Base-by-base conservation (phyloP, 768 basidiomycete genomes). In the Rhodotorula sphaerocarpa region DNA sequence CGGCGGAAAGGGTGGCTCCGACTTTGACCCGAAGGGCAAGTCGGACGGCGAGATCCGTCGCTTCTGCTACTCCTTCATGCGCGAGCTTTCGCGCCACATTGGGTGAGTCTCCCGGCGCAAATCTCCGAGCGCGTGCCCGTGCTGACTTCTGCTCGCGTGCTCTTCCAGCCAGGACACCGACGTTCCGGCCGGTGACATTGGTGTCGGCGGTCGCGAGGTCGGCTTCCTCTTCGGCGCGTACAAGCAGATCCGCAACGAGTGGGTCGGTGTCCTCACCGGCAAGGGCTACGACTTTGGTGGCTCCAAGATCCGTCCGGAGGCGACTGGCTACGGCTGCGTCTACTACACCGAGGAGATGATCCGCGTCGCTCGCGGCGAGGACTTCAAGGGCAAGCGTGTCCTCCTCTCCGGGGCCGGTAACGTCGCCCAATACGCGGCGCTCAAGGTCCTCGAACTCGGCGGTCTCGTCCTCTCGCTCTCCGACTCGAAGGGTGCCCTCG, bases 11-110 rank as follows among this genome's bases (percentile, higher is more conserved):
- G 86, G 86, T 76, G 86, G 86, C 43, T 81, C 80, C 57, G 86
- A 87, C 78, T 87, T 87, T 71, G 84, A 86, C 78, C 85, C 85
- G 74, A 87, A 86, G 81, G 85, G 85, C 73, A 86, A 85, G 77
- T 82, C 82, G 25, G 85, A 86, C 77, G 76, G 74, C 70, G 85
- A 86, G 77, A 86, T 86, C 74, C 78, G 85, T 66, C 79, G 82
- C 55, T 87, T 87, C 80, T 84, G 83, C 75, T 71, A 75, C 46
- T 73, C 85, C 30, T 87, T 87, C 79, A 86, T 86, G 85, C 74
- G 76, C 55, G 85, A 87, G 79, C 82, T 87, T 61, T 82, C 79
- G 70, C 79, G 83, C 63, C 84, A 85, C 77, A 85, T 86, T 65
- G 67, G 65, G 45, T 55, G 48, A 34, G 62, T 39, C 36, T 28